Conservation (phyloP, 306 rosid genomes). For the Acacia melanoxylon region DNA sequence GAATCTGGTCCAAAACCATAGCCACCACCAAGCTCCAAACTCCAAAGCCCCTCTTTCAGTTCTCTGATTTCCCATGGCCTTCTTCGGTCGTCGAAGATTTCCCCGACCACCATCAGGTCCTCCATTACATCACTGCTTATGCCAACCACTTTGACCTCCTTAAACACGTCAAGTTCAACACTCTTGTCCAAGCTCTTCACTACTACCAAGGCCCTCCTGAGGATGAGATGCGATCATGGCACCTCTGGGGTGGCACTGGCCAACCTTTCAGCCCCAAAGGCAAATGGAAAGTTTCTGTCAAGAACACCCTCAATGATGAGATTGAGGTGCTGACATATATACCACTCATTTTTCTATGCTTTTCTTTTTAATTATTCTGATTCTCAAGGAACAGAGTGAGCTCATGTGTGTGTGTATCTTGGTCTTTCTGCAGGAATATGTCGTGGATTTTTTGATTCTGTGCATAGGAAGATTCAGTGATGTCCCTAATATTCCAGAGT, state of each 20-base stretch:
- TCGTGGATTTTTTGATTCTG: conserved; percentile 64
- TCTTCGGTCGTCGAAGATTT: conserved; percentile 44
- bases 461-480: conserved; percentile 78
- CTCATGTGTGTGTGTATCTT: not conserved
- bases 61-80: conserved; percentile 77
- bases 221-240: conserved; percentile 45
- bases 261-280: conserved; percentile 44
- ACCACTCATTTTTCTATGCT: not conserved
- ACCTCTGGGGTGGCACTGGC: conserved; percentile 55
- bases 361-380: not conserved
- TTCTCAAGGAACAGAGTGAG: not conserved
- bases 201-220: conserved; percentile 43
- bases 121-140: conserved; percentile 41
- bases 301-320: conserved; percentile 31
- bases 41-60: conserved; percentile 46
- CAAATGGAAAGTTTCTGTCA: conserved; percentile 49
- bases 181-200: conserved; percentile 39
- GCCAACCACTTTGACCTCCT: conserved; percentile 53
- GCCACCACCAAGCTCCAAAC: conserved; percentile 59
- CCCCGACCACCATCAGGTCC: conserved; percentile 44
- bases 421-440: conserved; percentile 33
- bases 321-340: conserved; percentile 28
- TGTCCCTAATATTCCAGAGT: conserved; percentile 67
- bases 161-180: conserved; percentile 48
- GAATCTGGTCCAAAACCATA: conserved; percentile 57